Base-by-base conservation (phyloP, 2,329 filamentous ascomycete genomes). In the Aspergillus sojae region DNA sequence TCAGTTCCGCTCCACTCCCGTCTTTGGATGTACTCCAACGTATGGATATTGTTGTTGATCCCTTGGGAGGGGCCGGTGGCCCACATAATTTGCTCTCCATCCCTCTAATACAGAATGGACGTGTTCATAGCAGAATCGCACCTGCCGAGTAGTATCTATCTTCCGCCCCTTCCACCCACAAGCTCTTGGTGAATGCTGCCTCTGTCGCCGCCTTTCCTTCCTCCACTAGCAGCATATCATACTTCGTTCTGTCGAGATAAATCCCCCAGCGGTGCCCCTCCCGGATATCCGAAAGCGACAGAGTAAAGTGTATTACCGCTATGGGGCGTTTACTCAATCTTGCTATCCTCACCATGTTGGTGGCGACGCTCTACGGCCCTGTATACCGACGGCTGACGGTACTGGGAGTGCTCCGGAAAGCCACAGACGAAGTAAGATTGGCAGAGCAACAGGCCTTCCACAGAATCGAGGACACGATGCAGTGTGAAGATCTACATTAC, bases 401-500 rank as follows among this genome's bases (percentile, higher is more conserved):
- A n/a, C 14, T 67, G 2, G 75, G 74, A 32, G 59, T 70, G 16
- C 70, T 73, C 46, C 58, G 68, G 3, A 66, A 65, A 2, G 70
- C 72, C 3, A 60, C 60, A 16, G 62, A 61, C n/a, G 68, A 68
- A 3, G 59, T 65, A 3, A 54, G 68, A 6, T 64, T 80, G 58
- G 74, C 70, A 3, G 64, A 75, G 4, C 76, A 79, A n/a, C 61
- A 43, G 30, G 11, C 56, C 26, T 69, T 85, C 1, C 67, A 79
- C 6, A 64, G 70, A 11, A 84, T 89, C 11, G 72, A 80, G 0
- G 83, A 86, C 65, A 88, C 87, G 0, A 71, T 79, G 3, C 79
- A 85, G 19, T 89, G 87, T 69, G 88, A 89, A 67, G 87, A 89
- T 64, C 55, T 89, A 4, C 86, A 89, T 68, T 81, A 86, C 61